phyloP scores from a whole-genome alignment of 2,329 filamentous ascomycete genomes.

The Colletotrichum zoysiae region DNA sequence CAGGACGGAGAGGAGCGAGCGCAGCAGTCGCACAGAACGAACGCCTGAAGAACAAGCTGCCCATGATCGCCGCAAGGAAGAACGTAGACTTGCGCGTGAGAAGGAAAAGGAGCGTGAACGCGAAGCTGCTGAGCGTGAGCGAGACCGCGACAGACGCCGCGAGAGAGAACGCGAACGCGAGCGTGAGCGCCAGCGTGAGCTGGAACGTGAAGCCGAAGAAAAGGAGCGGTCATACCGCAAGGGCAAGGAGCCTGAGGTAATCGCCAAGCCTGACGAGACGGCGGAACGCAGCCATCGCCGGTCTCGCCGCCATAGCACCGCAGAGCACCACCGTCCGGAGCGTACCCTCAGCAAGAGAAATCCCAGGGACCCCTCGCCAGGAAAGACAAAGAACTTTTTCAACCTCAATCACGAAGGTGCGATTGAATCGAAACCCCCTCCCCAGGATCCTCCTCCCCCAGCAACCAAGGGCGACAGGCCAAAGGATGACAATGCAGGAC shows the following conservation, averaged over 20 bases:
- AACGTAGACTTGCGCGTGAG: slow-evolving; percentile 51
- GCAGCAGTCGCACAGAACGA: slow-evolving; percentile 47
- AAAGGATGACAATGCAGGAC: slow-evolving; percentile 43
- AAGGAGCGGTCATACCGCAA: slow-evolving; percentile 46
- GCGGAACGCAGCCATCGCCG: slow-evolving; percentile 51
- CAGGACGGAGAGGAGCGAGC: slow-evolving; percentile 31
- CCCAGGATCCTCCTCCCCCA: slow-evolving; percentile 41
- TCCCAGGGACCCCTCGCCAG: slow-evolving; percentile 42
- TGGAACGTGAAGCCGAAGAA: slow-evolving; percentile 22
- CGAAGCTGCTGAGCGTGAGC: slow-evolving; percentile 32
- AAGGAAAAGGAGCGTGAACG: slow-evolving; percentile 41
- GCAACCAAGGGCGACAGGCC: slow-evolving; percentile 41
- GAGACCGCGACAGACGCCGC: slow-evolving; percentile 18
- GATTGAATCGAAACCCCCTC: slow-evolving; percentile 43
- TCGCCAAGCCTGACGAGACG: slow-evolving; percentile 25
- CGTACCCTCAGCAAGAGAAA: slow-evolving; percentile 47
- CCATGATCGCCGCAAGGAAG: slow-evolving; percentile 63
- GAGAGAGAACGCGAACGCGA: slow-evolving; percentile 45
- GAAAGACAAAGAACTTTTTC: slow-evolving; percentile 56
- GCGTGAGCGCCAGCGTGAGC: slow-evolving; percentile 39
- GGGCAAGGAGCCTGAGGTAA: slow-evolving; percentile 50
- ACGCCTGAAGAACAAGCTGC: slow-evolving; percentile 64
- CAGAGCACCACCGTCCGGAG: slow-evolving; percentile 49
- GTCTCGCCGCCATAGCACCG: slow-evolving; percentile 58
- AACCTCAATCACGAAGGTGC: slow-evolving; percentile 55